phyloP scores from a whole-genome alignment of 1,284 basidiomycete species.

The Boletus semigastroideus region DNA sequence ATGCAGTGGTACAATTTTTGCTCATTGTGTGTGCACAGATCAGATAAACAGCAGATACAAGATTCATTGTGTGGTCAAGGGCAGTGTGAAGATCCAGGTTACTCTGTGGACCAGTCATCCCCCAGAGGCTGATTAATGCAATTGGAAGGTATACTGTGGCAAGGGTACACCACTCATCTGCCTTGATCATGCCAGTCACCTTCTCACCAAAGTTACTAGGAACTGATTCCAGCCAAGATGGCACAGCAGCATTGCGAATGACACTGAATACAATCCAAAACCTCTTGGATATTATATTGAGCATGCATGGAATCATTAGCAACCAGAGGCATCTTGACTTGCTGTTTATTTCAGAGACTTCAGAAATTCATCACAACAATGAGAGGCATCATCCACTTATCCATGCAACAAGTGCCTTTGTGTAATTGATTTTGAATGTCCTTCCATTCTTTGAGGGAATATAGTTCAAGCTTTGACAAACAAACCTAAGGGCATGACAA shows the following conservation, averaged over 20 bases:
- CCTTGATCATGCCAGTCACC: slow-evolving; percentile 32
- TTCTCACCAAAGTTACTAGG: slow-evolving; percentile 33
- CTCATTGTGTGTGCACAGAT: not conserved
- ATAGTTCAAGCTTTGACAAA: not conserved
- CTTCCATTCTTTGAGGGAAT: not conserved
- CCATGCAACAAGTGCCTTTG: not conserved
- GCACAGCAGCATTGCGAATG: slow-evolving; percentile 26
- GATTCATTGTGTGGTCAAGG: slow-evolving; percentile 16
- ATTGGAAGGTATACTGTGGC: slow-evolving; percentile 34
- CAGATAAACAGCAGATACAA: not conserved
- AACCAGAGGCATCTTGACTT: not conserved
- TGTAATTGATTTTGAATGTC: not conserved
- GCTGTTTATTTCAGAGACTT: not conserved
- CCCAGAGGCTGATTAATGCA: slow-evolving; percentile 25
- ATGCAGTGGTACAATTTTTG: not conserved
- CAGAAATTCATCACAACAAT: not conserved
- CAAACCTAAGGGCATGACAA: not conserved
- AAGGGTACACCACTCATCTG: slow-evolving; percentile 34
- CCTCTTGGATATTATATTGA: not conserved
- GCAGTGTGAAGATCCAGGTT: not conserved
- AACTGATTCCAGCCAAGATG: slow-evolving; percentile 31
- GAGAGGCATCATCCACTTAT: not conserved
- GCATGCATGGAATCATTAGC: not conserved
- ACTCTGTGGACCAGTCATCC: not conserved
- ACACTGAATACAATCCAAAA: slow-evolving; percentile 10